Evolutionary conservation across 345 rosid genomes (phyloP).

Genomic region (Cardamine resedifolia): DNA sequence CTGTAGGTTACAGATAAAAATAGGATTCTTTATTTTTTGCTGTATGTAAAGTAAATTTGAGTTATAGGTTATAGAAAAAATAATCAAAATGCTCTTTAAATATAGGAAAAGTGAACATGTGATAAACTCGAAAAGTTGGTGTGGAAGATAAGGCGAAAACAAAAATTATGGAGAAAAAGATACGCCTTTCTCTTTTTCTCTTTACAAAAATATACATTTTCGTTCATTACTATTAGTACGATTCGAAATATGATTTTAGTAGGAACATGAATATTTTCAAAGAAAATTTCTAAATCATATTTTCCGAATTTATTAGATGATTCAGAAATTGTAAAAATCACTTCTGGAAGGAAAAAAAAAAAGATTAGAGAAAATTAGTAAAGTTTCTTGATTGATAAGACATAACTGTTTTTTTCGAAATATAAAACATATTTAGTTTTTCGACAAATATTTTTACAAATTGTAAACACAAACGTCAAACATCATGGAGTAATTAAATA

Average conservation of each 20-base stretch:
- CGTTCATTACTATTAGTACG: not conserved
- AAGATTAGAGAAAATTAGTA: not conserved
- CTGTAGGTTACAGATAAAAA: not conserved
- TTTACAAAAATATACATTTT: constrained; percentile 14
- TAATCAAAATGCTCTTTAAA: constrained; percentile 10
- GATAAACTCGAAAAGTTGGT: constrained; percentile 22
- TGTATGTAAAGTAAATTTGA: not conserved
- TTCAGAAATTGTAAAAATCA: not conserved
- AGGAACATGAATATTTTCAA: not conserved
- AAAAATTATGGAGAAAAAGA: constrained; percentile 10
- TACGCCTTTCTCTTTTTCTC: constrained; percentile 22
- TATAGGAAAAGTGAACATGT: constrained; percentile 20
- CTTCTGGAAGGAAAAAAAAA: not conserved
- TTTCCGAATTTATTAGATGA: not conserved
- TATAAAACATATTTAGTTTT: no score
- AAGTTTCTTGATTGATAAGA: no score
- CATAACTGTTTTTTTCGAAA: no score
- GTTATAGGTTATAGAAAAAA: not conserved
- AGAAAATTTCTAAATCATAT: not conserved
- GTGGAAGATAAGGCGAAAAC: constrained; percentile 18
- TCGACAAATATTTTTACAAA: no score
- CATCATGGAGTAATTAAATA: no score
- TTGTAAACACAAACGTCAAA: no score
- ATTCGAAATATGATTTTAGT: not conserved
- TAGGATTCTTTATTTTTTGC: not conserved